These are phyloP conservation scores for Gracilaria domingensis DNA, from an alignment of 23 red algal genomes.

Conservation along the genomic window DNA sequence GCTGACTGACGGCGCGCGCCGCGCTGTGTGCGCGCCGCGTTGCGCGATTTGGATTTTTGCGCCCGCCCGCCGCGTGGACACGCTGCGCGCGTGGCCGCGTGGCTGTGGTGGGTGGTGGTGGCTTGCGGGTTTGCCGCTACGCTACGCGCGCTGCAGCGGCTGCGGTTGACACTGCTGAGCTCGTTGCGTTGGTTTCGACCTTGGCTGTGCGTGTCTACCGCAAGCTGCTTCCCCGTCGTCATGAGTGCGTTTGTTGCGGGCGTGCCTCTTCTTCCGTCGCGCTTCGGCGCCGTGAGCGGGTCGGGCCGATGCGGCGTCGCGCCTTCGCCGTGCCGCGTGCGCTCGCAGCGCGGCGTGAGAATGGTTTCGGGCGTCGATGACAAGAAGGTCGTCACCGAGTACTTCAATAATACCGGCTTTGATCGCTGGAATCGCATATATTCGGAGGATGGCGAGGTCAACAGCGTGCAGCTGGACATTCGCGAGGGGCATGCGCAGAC, in stretches of 20 bases:
- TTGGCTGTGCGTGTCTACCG: too few species aligned
- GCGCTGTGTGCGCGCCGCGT: background rate
- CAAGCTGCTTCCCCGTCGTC: too few species aligned
- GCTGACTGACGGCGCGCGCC: background rate
- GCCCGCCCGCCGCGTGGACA: background rate
- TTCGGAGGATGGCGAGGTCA: slow-evolving; percentile 88
- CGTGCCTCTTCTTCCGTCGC: background rate
- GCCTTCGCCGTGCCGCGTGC: too few species aligned
- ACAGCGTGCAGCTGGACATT: slow-evolving; percentile 95
- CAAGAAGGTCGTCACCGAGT: slow-evolving; percentile 88
- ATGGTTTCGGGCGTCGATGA: slow-evolving; percentile 76
- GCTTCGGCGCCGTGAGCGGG: background rate
- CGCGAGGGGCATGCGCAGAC: slow-evolving; percentile 91
- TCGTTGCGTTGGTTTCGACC: too few species aligned
- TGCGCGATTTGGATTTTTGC: too few species aligned
- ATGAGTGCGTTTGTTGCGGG: background rate
- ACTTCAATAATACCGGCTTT: slow-evolving; percentile 98
- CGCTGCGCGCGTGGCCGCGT: background rate
- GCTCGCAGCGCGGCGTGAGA: slow-evolving; percentile 9
- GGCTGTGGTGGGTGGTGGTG: background rate
- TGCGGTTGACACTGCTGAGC: too few species aligned
- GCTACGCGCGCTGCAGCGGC: too few species aligned
- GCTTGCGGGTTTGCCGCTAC: background rate
- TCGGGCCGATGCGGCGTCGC: background rate
- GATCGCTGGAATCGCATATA: slow-evolving; percentile 99